Evolutionary conservation across 352 stramenopile genomes (phyloP).

Genomic region (Phytophthora litchii): DNA sequence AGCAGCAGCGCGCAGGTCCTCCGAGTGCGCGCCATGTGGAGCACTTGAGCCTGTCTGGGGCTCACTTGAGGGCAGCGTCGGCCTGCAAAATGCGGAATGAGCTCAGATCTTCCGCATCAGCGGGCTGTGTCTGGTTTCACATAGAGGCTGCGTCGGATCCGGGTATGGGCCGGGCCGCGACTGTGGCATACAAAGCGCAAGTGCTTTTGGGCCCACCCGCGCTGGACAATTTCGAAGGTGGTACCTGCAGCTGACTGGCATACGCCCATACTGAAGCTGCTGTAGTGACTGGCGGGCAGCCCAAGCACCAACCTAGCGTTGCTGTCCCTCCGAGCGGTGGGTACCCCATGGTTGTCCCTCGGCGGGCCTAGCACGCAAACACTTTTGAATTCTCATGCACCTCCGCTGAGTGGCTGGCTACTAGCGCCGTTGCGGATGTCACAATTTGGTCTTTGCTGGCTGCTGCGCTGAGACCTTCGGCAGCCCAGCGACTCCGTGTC

Average conservation of each 20-base stretch:
- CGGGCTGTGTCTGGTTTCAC: conserved; percentile 11
- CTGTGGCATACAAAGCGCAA: conserved; percentile 7
- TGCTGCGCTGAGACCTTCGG: conserved; percentile 2
- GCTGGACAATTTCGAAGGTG: conserved; percentile 40
- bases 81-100: conserved; percentile 53
- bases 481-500: background rate
- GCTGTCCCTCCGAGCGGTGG: background rate
- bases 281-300: background rate
- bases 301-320: conserved; percentile 24
- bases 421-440: conserved; percentile 16
- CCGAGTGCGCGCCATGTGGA: conserved; percentile 19
- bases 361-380: conserved; percentile 1
- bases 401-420: background rate
- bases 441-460: conserved; percentile 26
- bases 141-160: conserved; percentile 17
- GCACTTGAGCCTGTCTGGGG: conserved; percentile 2
- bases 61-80: conserved; percentile 12
- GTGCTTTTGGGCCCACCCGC: background rate
- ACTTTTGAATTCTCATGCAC: conserved; percentile 22
- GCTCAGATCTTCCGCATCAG: conserved; percentile 38
- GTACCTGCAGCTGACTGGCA: conserved; percentile 17
- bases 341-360: conserved; percentile 31
- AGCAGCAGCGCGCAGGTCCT: conserved; percentile 13
- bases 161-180: conserved; percentile 18
- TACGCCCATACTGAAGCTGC: background rate